phyloP scores from a whole-genome alignment of 208 protist species.

The Trypanosoma avium region DNA sequence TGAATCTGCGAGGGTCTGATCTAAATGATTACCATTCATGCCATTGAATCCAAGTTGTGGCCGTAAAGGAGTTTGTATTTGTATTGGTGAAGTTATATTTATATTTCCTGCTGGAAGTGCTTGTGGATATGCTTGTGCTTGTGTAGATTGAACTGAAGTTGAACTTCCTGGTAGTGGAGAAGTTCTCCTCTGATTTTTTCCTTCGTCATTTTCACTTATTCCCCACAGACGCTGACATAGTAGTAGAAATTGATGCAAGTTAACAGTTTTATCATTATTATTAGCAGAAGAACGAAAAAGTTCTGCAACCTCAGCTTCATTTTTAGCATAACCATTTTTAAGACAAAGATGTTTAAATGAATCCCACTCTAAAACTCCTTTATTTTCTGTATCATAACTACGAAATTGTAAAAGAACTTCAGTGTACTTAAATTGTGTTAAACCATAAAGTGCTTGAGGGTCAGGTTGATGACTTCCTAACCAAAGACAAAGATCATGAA shows the following conservation, averaged over 20 bases:
- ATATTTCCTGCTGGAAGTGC: too few species aligned
- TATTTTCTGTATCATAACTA: slow-evolving; percentile 19
- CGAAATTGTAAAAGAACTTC: slow-evolving; percentile 40
- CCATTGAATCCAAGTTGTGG: too few species aligned
- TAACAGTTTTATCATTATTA: slow-evolving; percentile 24
- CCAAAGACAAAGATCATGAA: slow-evolving; percentile 45
- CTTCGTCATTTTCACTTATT: neutral
- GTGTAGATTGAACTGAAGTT: neutral
- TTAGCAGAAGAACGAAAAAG: slow-evolving; percentile 39
- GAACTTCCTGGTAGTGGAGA: neutral
- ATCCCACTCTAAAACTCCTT: slow-evolving; percentile 17
- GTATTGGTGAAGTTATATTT: too few species aligned
- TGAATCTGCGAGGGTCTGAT: too few species aligned
- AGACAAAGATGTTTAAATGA: slow-evolving; percentile 37
- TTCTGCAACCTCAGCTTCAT: slow-evolving; percentile 29
- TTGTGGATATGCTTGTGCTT: neutral
- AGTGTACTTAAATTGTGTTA: slow-evolving; percentile 42
- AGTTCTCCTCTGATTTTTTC: neutral
- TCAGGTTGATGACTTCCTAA: slow-evolving; percentile 23
- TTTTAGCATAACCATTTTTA: slow-evolving; percentile 31
- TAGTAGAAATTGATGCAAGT: slow-evolving; percentile 35
- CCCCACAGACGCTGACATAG: neutral
- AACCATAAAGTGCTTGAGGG: slow-evolving; percentile 34
- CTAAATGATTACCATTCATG: too few species aligned
- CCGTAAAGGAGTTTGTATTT: too few species aligned